These are phyloP conservation scores for Starmerella asiatica DNA, from an alignment of 805 yeast species.

Conservation along the genomic window DNA sequence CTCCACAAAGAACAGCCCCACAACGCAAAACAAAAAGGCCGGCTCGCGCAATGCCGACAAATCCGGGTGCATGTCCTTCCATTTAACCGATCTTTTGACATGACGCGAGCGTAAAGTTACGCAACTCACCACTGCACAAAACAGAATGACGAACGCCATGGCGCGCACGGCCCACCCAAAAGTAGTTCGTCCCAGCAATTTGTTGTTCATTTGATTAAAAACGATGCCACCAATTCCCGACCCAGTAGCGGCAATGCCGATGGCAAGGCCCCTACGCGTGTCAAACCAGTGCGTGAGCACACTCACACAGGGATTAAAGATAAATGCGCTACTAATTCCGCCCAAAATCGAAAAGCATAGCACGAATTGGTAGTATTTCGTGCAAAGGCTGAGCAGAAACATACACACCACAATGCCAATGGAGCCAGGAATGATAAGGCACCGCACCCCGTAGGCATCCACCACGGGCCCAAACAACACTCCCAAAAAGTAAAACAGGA, in stretches of 20 bases:
- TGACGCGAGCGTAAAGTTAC: conserved; percentile 30
- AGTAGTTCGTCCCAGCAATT: conserved; percentile 37
- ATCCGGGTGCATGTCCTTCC: conserved; percentile 22
- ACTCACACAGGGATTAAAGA: conserved; percentile 43
- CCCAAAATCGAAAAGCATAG: conserved; percentile 41
- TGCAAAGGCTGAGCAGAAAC: conserved; percentile 39
- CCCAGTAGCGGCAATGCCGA: conserved; percentile 51
- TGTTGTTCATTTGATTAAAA: conserved; percentile 41
- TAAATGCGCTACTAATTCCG: conserved; percentile 32
- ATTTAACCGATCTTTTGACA: conserved; percentile 10
- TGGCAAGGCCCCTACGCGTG: conserved; percentile 42
- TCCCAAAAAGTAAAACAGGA: conserved; percentile 33
- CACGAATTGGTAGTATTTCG: conserved; percentile 43
- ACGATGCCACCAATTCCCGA: conserved; percentile 56
- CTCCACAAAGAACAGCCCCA: conserved; percentile 32
- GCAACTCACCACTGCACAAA: conserved; percentile 25
- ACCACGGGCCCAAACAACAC: conserved; percentile 40
- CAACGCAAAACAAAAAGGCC: conserved; percentile 22
- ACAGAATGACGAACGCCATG: conserved; percentile 27
- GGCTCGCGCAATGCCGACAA: conserved; percentile 23
- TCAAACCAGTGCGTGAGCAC: conserved; percentile 51
- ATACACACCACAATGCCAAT: conserved; percentile 36
- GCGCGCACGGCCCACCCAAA: conserved; percentile 48
- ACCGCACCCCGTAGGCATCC: conserved; percentile 44
- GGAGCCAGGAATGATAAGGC: conserved; percentile 35